Conservation (phyloP, 2,329 filamentous ascomycete genomes). For the Fusarium poae region DNA sequence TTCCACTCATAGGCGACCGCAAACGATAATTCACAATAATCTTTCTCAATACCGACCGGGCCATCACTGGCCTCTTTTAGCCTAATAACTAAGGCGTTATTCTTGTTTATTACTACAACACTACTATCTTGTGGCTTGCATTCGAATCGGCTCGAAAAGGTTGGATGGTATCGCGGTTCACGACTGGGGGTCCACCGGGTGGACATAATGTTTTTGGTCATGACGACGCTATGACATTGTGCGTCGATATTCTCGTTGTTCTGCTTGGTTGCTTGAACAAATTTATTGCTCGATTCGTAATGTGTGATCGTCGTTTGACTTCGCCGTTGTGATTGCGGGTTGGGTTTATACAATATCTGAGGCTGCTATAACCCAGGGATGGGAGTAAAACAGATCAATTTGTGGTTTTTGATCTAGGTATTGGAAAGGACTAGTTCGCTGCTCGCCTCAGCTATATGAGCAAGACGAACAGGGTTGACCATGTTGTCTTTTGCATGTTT, state of each 20-base stretch:
- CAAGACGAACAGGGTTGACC: slow-evolving; percentile 16
- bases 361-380: slow-evolving; percentile 10
- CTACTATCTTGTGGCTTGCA: slow-evolving; percentile 39
- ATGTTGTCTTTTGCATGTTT: slow-evolving; percentile 31
- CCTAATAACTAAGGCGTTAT: slow-evolving; percentile 34
- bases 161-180: slow-evolving; percentile 37
- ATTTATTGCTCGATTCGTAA: slow-evolving; percentile 5
- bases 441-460: slow-evolving; percentile 13
- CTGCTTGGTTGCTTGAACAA: slow-evolving; percentile 8
- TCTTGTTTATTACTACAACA: slow-evolving; percentile 46
- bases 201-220: slow-evolving; percentile 49
- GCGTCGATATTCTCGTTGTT: slow-evolving; percentile 39
- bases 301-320: slow-evolving; percentile 15
- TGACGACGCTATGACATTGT: slow-evolving; percentile 47
- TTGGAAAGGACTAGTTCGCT: slow-evolving; percentile 10
- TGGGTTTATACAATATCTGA: slow-evolving; percentile 19
- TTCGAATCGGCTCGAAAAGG: slow-evolving; percentile 42
- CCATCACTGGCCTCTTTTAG: slow-evolving; percentile 21
- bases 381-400: slow-evolving; percentile 22
- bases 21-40: slow-evolving; percentile 35
- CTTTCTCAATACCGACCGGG: slow-evolving; percentile 39
- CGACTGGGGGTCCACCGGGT: slow-evolving; percentile 33
- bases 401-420: slow-evolving; percentile 3
- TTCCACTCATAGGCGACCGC: slow-evolving; percentile 81
- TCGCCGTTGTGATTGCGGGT: slow-evolving; percentile 1